Evolutionary conservation across 1,284 basidiomycete species (phyloP).

Genomic region (Trichosporon asahii): DNA sequence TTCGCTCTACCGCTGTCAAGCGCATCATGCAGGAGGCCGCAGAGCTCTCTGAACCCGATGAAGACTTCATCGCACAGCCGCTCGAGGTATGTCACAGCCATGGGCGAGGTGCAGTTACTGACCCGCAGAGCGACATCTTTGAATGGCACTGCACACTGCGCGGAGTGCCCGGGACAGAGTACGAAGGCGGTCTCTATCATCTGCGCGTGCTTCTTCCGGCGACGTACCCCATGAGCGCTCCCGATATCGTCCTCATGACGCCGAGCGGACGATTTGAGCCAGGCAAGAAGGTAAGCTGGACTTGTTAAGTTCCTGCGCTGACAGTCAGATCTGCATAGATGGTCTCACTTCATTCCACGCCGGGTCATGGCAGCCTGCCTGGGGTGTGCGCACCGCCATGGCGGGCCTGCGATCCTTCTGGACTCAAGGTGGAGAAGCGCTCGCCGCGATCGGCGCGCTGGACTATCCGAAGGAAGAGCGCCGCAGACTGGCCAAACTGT

Average conservation of each 20-base stretch:
- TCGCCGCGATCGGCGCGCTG: slow-evolving; percentile 84
- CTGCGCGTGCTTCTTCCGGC: slow-evolving; percentile 85
- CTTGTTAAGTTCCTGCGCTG: slow-evolving; percentile 11
- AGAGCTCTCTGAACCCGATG: slow-evolving; percentile 59
- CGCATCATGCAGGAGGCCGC: slow-evolving; percentile 93
- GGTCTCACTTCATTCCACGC: slow-evolving; percentile 73
- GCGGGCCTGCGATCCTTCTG: slow-evolving; percentile 88
- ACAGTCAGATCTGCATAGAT: slow-evolving; percentile 72
- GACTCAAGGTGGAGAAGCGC: slow-evolving; percentile 79
- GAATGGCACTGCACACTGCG: slow-evolving; percentile 98
- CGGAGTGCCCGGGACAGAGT: slow-evolving; percentile 80
- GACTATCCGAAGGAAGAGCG: slow-evolving; percentile 75
- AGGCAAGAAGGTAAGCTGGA: slow-evolving; percentile 75
- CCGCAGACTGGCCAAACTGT: slow-evolving; percentile 74
- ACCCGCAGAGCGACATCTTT: slow-evolving; percentile 44
- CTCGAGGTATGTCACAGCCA: slow-evolving; percentile 64
- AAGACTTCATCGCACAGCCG: slow-evolving; percentile 63
- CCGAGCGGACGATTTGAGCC: slow-evolving; percentile 93
- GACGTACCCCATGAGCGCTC: slow-evolving; percentile 91
- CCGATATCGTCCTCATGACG: slow-evolving; percentile 89
- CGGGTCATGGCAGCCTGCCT: slow-evolving; percentile 83
- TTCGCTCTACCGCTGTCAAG: slow-evolving; percentile 68
- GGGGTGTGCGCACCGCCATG: slow-evolving; percentile 95
- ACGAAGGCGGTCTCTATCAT: slow-evolving; percentile 85
- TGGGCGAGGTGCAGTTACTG: slow-evolving; percentile 6